A percentile compares a stretch with the other conserved stretches of the same genome.
Conservation (phyloP, 192 early-diverging fungal genomes). For the Coemansia sp. region DNA sequence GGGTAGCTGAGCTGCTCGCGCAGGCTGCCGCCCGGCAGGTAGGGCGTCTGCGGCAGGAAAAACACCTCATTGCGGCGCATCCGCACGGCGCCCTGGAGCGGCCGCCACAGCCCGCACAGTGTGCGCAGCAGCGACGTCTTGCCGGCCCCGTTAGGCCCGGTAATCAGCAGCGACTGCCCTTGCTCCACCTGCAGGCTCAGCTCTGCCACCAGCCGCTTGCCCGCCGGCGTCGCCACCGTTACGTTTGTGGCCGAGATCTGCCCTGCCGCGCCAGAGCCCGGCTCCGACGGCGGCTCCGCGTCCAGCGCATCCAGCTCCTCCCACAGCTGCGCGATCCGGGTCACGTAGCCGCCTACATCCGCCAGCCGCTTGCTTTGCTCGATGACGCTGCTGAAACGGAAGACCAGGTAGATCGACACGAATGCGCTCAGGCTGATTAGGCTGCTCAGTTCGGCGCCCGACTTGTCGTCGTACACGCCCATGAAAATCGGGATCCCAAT, state of each 20-base stretch:
- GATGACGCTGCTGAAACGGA: constrained; percentile 69
- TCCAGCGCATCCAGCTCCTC: constrained; percentile 59
- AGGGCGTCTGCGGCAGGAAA: constrained; percentile 68
- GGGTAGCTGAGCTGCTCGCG: constrained; percentile 68
- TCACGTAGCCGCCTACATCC: constrained; percentile 76
- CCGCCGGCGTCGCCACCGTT: constrained; percentile 27
- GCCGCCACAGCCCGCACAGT: constrained; percentile 73
- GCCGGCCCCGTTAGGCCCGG: constrained; percentile 78
- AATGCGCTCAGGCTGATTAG: constrained; percentile 81
- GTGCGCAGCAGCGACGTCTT: constrained; percentile 80
- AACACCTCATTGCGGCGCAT: constrained; percentile 47
- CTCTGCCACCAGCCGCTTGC: constrained; percentile 31
- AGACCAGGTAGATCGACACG: constrained; percentile 82
- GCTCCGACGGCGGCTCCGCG: not conserved
- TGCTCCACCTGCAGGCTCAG: constrained; percentile 52
- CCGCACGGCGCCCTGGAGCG: constrained; percentile 52
- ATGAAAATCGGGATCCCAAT: constrained; percentile 79
- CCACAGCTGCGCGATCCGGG: constrained; percentile 77
- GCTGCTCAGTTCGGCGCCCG: constrained; percentile 66
- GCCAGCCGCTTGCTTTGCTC: constrained; percentile 67
- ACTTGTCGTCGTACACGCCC: constrained; percentile 71
- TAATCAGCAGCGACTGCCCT: constrained; percentile 64
- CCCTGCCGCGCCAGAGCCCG: not conserved
- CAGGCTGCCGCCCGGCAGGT: constrained; percentile 61
- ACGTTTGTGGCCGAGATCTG: constrained; percentile 18